Evolutionary conservation across 73 alveolate species (phyloP), one percentile per base, ranked within the genome.

Genomic region (Paramecium pentaurelia): DNA sequence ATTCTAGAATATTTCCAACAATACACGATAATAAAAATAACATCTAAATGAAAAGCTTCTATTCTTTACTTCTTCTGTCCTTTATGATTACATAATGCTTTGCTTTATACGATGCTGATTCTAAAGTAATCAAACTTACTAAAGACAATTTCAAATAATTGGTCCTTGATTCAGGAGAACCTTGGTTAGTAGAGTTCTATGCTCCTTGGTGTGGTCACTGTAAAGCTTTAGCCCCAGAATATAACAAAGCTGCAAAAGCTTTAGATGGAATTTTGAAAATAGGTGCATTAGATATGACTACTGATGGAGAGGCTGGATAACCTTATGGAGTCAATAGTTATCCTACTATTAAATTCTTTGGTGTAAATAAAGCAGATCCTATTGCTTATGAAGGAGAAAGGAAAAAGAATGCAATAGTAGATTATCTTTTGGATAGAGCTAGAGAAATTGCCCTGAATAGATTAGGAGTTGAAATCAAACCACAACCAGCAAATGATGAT

Each of bases 191-290:
- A 18, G 93, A 92, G 71, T 93, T 92, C 51, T 93, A 49, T 80
- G 96, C 96, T 45, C 99, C 99, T 14, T 98, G 99, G 99, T 96
- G 99, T 89, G 99, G 99, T 34, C 99, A 98, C 73, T 98, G 99
- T 93, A 92, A 97, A 93, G 86, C 93, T 16, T 93, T 98, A 28
- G 97, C 98, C 25, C 99, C 99, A 7, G 98, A 97, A 32, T 97
- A 96, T 95, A 99, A 98, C 90, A 96, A 97, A 93, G 98, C 98
- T 49, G 99, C 99, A n/a, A 90, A 95, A 71, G 96, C 97, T 34
- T 92, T 95, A 34, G 95, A 95, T 92, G 99, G 99, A 6, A 96
- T 96, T 60, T 95, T 95, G 14, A 98, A 96, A 54, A 94, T 98
- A 6, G 99, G 98, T 18, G 99, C 99, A 40, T 98, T 97, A 22